Evolutionary conservation across 306 rosid species (phyloP).

Genomic region (Acacia confusa): DNA sequence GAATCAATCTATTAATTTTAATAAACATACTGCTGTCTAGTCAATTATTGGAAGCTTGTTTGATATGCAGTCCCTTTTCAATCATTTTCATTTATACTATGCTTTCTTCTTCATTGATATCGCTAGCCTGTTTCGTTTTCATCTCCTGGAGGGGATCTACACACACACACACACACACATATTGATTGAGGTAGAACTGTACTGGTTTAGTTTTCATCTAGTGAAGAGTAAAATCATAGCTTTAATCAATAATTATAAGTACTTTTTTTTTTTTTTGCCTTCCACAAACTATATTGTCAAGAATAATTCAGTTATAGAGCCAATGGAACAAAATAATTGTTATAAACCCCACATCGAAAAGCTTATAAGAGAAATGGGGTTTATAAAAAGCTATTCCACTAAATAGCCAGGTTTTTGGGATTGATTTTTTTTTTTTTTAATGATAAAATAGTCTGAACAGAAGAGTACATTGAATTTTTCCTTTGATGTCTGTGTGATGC

Average conservation of each 20-base stretch:
- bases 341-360: neutral
- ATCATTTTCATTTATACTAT: conserved; percentile 24
- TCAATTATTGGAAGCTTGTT: conserved; percentile 36
- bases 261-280: neutral
- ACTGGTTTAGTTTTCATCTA: neutral
- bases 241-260: neutral
- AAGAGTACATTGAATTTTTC: too few species aligned
- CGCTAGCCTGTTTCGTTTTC: neutral
- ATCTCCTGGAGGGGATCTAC: neutral
- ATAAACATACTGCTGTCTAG: neutral
- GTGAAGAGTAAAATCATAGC: neutral
- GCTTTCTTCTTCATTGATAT: neutral
- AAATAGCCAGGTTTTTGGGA: too few species aligned
- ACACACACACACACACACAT: too few species aligned
- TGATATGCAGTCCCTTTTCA: conserved; percentile 26
- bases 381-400: too few species aligned
- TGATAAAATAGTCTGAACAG: too few species aligned
- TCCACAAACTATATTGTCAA: neutral
- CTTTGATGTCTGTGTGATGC: too few species aligned
- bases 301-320: neutral
- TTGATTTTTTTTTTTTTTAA: too few species aligned
- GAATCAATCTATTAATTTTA: neutral
- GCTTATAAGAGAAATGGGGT: too few species aligned
- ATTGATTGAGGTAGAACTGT: neutral
- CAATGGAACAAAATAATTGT: neutral